Base-by-base conservation (phyloP, 768 basidiomycete genomes). In the Fibroporia radiculosa region DNA sequence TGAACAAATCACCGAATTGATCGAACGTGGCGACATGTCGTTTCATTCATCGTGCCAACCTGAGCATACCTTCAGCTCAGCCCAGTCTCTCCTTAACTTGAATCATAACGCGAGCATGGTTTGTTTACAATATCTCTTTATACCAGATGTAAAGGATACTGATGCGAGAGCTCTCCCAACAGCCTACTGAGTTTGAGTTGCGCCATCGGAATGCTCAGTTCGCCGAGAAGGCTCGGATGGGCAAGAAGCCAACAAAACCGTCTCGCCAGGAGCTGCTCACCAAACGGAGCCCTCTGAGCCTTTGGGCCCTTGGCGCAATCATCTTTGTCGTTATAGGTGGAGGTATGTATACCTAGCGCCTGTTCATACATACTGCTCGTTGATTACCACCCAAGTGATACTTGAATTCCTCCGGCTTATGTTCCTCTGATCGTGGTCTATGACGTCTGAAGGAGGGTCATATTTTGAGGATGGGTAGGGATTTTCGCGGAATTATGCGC, bases 111-210 rank as follows among this genome's bases (percentile, higher is more conserved):
- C 35, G 35, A 44, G 29, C 47, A 70, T 70, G 69, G 67, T 66
- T 33, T n/a, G 60, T 52, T 32, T 18, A 6, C 16, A 26, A n/a
- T n/a, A 14, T 24, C 25, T 5, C 34, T 2, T 3, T 13, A 2
- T 10, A 13, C 19, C 27, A 6, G n/a, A 18, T 40, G 24, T 32
- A 40, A 50, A 38, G 44, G n/a, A 40, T 29, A 32, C 39, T 33
- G 37, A 8, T 19, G 18, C 29, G 28, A 11, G n/a, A n/a, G 32
- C 28, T 33, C 13, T 22, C 23, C n/a, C 23, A 25, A 37, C 56
- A 88, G 84, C 85, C 86, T 42, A 86, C 82, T 44, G 77, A 84
- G 70, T 88, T 85, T 61, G 87, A 90, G 57, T 73, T 89, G 66
- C 81, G 84, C 54, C 77, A 80, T 57, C 77, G 78, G 63, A 92